These are phyloP conservation scores for Arthrinium phaeospermum DNA, from an alignment of 2,329 filamentous ascomycete species.

Conservation along the genomic window DNA sequence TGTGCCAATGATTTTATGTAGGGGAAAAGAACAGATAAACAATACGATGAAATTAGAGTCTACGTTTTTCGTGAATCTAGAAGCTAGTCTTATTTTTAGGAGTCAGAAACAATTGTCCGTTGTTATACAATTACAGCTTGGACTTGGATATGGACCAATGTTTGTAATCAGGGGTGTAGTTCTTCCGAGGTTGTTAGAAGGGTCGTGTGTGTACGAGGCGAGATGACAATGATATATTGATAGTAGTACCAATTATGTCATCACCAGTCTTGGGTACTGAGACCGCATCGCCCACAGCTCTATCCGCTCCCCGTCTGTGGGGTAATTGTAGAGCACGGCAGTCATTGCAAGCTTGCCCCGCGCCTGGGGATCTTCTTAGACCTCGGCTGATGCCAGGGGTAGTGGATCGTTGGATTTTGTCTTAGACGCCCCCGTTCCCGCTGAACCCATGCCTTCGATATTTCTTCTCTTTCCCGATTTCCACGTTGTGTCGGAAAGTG, in stretches of 20 bases:
- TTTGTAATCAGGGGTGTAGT: slow-evolving; percentile 1
- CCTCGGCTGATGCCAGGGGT: neutral
- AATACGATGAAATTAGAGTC: neutral
- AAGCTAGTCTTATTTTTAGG: neutral
- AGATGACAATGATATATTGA: neutral
- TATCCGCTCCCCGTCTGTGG: neutral
- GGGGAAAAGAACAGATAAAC: neutral
- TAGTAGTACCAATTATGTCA: neutral
- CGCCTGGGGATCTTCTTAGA: neutral
- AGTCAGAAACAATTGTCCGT: neutral
- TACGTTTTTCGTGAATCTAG: neutral
- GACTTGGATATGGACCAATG: neutral
- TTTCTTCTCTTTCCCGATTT: too few species aligned
- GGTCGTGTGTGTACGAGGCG: neutral
- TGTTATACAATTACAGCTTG: neutral
- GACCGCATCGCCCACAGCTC: neutral
- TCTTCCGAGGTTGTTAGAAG: neutral
- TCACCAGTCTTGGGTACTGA: neutral
- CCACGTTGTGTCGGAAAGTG: neutral
- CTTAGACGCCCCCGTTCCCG: neutral
- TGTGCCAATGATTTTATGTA: too few species aligned
- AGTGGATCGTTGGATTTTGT: neutral
- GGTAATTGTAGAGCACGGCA: neutral
- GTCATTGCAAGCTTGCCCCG: neutral
- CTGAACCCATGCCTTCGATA: neutral